Evolutionary conservation across 2,329 filamentous ascomycete species (phyloP).

Genomic region (Thelonectria rubi): DNA sequence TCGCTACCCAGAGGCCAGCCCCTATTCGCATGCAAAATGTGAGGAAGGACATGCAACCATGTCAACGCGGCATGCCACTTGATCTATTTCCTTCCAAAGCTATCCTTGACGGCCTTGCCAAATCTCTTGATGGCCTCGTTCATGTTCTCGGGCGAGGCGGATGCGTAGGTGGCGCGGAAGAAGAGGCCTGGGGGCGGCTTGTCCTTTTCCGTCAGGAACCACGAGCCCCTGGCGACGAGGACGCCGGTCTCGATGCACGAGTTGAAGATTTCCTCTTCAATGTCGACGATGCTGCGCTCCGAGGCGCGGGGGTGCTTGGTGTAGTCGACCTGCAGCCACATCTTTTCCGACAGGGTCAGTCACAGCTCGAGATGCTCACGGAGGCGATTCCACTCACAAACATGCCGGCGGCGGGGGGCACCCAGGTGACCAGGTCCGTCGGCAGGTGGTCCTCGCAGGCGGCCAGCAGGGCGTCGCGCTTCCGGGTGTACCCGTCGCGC

Average conservation of each 20-base stretch:
- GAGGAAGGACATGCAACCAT: neutral
- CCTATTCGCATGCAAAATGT: neutral
- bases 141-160: slow-evolving; percentile 77
- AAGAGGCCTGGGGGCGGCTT: slow-evolving; percentile 73
- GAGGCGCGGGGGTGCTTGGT: slow-evolving; percentile 69
- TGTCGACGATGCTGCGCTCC: slow-evolving; percentile 63
- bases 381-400: slow-evolving; percentile 71
- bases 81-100: slow-evolving; percentile 52
- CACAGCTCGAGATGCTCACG: slow-evolving; percentile 4
- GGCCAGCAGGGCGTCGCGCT: slow-evolving; percentile 78
- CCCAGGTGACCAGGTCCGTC: slow-evolving; percentile 79
- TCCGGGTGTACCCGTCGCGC: slow-evolving; percentile 80
- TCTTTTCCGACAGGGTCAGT: slow-evolving; percentile 52
- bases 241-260: slow-evolving; percentile 79
- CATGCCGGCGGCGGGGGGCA: slow-evolving; percentile 86
- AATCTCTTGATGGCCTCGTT: slow-evolving; percentile 77
- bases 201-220: slow-evolving; percentile 83
- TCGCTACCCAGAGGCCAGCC: neutral
- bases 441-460: slow-evolving; percentile 85
- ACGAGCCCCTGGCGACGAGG: slow-evolving; percentile 84
- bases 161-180: slow-evolving; percentile 90
- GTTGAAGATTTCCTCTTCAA: slow-evolving; percentile 90
- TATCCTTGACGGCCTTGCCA: slow-evolving; percentile 74
- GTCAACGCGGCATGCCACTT: neutral
- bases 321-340: slow-evolving; percentile 78